Conservation (phyloP, 805 yeast genomes). For the Candida saitoana region DNA sequence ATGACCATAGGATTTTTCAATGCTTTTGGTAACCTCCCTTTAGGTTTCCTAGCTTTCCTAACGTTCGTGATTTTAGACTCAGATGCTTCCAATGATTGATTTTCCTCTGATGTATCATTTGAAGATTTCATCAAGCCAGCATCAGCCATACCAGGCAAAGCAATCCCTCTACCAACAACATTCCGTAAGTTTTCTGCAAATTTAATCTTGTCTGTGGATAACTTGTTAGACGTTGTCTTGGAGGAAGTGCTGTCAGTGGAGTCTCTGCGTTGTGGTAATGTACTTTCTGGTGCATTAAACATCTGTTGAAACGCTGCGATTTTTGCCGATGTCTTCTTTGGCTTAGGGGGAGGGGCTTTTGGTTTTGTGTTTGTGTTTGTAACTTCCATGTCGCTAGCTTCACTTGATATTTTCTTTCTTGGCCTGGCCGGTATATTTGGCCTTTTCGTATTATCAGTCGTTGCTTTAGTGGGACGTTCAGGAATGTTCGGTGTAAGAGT, state of each 20-base stretch:
- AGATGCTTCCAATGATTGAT: constrained; percentile 9
- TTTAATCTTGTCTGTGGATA: constrained; percentile 36
- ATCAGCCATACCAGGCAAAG: constrained; percentile 52
- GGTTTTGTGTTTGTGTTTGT: constrained; percentile 7
- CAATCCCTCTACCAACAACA: constrained; percentile 48
- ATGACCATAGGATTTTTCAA: constrained; percentile 40
- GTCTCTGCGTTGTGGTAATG: not conserved
- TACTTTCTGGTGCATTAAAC: constrained; percentile 9
- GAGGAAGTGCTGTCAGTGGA: not conserved
- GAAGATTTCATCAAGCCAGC: constrained; percentile 23
- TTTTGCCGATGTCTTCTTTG: constrained; percentile 72
- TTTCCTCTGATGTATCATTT: constrained; percentile 8
- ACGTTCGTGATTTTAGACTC: constrained; percentile 15
- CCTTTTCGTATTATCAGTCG: too few relatives aligned
- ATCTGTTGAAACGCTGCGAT: constrained; percentile 75
- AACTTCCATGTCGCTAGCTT: not conserved
- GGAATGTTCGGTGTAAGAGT: too few relatives aligned
- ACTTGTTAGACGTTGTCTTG: constrained; percentile 15
- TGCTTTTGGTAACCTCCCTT: constrained; percentile 64
- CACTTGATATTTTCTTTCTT: not conserved
- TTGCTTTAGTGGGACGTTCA: too few relatives aligned
- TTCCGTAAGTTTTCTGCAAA: constrained; percentile 61
- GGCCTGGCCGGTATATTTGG: constrained; percentile 10
- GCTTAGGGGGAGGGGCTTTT: constrained; percentile 58
- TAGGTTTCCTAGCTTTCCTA: constrained; percentile 63